Base-by-base conservation (phyloP, 2,329 filamentous ascomycete genomes). In the Nigrospora osmanthi region DNA sequence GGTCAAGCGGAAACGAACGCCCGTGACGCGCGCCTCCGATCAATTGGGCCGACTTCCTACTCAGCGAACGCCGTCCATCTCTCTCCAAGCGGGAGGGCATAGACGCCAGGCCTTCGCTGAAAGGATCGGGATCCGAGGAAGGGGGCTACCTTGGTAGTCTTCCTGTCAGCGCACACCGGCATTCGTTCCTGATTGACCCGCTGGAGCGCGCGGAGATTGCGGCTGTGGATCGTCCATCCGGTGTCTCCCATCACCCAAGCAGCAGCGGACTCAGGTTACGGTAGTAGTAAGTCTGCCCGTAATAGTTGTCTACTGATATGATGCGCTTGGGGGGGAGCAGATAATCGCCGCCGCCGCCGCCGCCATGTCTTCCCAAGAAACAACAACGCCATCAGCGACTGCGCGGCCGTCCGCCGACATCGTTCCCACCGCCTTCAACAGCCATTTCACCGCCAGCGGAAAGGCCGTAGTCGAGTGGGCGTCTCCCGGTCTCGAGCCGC, bases 91-190 rank as follows among this genome's bases (percentile, higher is more conserved):
- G 19, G 43, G 23, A 28, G 23, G 23, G 23, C 6, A 6, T 10
- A 45, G 12, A 28, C 7, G 15, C 10, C 23, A 40, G 31, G 23
- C 30, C 38, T 34, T 45, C 23, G 44, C 37, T 40, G 44, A 45
- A 45, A 45, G 44, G 44, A 45, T 28, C 33, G 44, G 44, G 44
- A 45, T 45, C 44, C 31, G 32, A 40, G 44, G 44, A 45, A 45
- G 44, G 44, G 38, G 38, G 32, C 44, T 45, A 13, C 34, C 16
- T 38, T 4, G 38, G 33, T 45, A 31, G 44, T 41, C 28, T 35
- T 35, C 44, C 44, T 45, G 44, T 15, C 30, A 41, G 38, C 44
- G 38, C 17, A 45, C 23, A 45, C 44, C 44, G 44, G 44, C 38
- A 36, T 41, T 45, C 36, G 44, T 45, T 36, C 38, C 38, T 45